These are phyloP conservation scores for Triticum dicoccoides DNA, from an alignment of 176 grass and related monocot species.

Conservation along the genomic window DNA sequence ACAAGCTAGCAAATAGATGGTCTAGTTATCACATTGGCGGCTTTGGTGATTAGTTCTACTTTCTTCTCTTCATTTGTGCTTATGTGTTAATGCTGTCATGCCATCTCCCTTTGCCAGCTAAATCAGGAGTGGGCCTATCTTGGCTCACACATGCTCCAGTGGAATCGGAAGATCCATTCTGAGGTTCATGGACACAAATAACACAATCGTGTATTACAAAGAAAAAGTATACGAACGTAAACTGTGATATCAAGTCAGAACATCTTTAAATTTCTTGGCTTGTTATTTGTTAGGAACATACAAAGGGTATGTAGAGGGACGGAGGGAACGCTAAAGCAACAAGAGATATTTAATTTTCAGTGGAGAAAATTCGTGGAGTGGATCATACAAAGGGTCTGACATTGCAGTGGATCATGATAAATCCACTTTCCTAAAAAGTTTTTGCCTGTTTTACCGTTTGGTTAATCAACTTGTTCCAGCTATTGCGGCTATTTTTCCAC, in stretches of 20 bases:
- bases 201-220: background rate
- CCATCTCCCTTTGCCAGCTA: background rate
- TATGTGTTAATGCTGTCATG: background rate
- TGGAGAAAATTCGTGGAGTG: background rate
- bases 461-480: background rate
- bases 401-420: background rate
- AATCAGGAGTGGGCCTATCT: background rate
- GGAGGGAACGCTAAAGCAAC: background rate
- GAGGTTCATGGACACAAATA: background rate
- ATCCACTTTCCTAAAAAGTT: background rate
- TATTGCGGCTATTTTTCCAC: background rate
- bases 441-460: background rate
- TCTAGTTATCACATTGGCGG: background rate
- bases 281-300: slow-evolving; percentile 13
- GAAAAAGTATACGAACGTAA: background rate
- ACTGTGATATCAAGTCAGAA: background rate
- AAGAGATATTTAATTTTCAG: background rate
- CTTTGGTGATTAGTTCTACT: background rate
- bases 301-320: background rate
- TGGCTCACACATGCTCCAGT: slow-evolving; percentile 2
- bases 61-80: background rate
- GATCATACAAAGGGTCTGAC: background rate
- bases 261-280: background rate
- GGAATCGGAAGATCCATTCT: background rate
- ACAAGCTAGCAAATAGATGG: background rate